These are phyloP conservation scores for Mixia osmundae DNA, from an alignment of 1,284 basidiomycete genomes.

Conservation along the genomic window DNA sequence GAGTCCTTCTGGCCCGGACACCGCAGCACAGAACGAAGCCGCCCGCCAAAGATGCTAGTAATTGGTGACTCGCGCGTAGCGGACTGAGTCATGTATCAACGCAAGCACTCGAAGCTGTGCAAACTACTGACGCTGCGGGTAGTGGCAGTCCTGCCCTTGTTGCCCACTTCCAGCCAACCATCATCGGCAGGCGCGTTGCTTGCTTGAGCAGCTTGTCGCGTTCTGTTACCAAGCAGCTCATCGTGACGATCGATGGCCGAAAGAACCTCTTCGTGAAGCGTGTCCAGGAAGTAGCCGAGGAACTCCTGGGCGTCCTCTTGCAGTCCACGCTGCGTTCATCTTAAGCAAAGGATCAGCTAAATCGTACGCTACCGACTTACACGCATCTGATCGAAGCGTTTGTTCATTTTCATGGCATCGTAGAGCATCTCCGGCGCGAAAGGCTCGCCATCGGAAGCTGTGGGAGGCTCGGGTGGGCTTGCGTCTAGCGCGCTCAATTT, in stretches of 20 bases:
- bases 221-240: conserved; percentile 5
- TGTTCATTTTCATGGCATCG: conserved; percentile 85
- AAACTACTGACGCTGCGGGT: conserved; percentile 60
- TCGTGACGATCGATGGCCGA: conserved; percentile 30
- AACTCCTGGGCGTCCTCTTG: conserved; percentile 99
- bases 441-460: conserved; percentile 31
- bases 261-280: conserved; percentile 77
- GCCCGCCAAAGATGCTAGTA: conserved; percentile 77
- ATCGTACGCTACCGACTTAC: no score
- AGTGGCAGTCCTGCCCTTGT: conserved; percentile 58
- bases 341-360: no score
- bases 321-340: conserved; percentile 71
- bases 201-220: conserved; percentile 2
- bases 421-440: conserved; percentile 80
- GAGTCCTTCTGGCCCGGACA: conserved; percentile 63
- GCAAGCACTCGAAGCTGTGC: no score
- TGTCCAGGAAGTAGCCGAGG: conserved; percentile 88
- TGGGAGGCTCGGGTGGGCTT: background rate
- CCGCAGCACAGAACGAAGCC: conserved; percentile 63
- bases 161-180: conserved; percentile 78
- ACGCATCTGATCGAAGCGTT: conserved; percentile 84
- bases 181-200: conserved; percentile 20
- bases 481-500: no score
- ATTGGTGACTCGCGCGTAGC: conserved; percentile 67
- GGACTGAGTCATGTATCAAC: no score